A percentile compares a stretch with the other conserved stretches of the same genome.
Evolutionary conservation across 148 eudicot genomes (phyloP).

Genomic region (Limonium bicolor): DNA sequence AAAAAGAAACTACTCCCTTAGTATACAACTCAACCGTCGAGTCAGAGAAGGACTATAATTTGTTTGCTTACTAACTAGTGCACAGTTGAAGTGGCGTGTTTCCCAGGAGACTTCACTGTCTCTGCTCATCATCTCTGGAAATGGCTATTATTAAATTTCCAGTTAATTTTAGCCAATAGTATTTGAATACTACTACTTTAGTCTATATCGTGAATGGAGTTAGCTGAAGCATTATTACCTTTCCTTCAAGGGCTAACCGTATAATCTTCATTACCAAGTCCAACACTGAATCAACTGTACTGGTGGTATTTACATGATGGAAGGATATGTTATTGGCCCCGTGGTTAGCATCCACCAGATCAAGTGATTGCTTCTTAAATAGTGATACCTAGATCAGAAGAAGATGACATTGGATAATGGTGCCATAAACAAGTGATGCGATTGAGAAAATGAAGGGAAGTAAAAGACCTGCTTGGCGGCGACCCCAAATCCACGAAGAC

Average conservation of each 20-base stretch:
- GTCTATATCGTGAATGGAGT: too few species aligned
- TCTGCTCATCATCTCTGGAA: too few species aligned
- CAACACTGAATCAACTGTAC: conserved; percentile 5
- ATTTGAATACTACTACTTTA: too few species aligned
- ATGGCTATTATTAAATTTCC: too few species aligned
- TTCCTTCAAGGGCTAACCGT: conserved; percentile 1
- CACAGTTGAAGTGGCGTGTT: too few species aligned
- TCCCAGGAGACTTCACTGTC: too few species aligned
- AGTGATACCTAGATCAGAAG: neutral
- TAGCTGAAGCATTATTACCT: too few species aligned
- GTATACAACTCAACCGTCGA: too few species aligned
- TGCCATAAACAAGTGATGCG: neutral
- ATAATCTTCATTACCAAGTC: neutral
- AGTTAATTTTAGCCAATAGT: too few species aligned
- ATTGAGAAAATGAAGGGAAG: neutral
- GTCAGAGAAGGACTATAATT: too few species aligned
- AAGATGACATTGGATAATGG: neutral
- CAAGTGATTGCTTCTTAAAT: neutral
- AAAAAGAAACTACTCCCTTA: too few species aligned
- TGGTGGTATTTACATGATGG: neutral
- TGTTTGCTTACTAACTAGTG: too few species aligned
- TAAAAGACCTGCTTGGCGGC: conserved; percentile 12
- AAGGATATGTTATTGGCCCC: neutral
- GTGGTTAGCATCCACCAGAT: neutral
- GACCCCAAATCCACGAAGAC: conserved; percentile 17